Evolutionary conservation across 108 stramenopile species (phyloP).

Genomic region (Fistulifera pelliculosa): DNA sequence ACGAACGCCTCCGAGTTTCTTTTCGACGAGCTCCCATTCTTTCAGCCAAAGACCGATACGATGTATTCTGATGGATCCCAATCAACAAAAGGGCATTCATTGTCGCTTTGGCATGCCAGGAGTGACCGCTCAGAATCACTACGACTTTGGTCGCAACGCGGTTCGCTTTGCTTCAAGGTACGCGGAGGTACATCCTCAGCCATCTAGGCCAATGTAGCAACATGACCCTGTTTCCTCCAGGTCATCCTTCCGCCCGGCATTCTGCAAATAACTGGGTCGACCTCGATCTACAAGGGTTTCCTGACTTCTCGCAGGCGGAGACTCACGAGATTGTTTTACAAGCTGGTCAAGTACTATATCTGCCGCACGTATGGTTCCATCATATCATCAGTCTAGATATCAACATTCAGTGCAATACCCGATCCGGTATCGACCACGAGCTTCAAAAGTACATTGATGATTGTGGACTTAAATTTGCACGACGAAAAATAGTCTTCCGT

Average conservation of each 20-base stretch:
- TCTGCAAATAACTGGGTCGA: conserved; percentile 88
- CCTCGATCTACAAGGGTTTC: conserved; percentile 68
- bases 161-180: conserved; percentile 74
- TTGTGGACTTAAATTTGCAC: background rate
- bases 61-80: conserved; percentile 65
- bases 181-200: conserved; percentile 79
- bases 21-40: conserved; percentile 86
- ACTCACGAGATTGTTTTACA: conserved; percentile 79
- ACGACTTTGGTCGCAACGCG: conserved; percentile 79
- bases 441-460: conserved; percentile 6
- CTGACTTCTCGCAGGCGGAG: conserved; percentile 54
- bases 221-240: conserved; percentile 69
- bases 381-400: conserved; percentile 82
- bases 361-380: conserved; percentile 93
- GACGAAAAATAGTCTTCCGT: too few relatives aligned
- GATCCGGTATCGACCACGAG: conserved; percentile 46
- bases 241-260: conserved; percentile 86
- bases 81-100: conserved; percentile 68
- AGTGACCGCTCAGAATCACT: conserved; percentile 84
- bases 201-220: conserved; percentile 48
- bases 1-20: conserved; percentile 69
- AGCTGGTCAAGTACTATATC: conserved; percentile 90
- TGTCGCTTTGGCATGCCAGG: conserved; percentile 92
- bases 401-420: conserved; percentile 95
- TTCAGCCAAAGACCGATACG: conserved; percentile 48